Conservation (phyloP, 108 stramenopile species). For the Nitzschia putrida region DNA sequence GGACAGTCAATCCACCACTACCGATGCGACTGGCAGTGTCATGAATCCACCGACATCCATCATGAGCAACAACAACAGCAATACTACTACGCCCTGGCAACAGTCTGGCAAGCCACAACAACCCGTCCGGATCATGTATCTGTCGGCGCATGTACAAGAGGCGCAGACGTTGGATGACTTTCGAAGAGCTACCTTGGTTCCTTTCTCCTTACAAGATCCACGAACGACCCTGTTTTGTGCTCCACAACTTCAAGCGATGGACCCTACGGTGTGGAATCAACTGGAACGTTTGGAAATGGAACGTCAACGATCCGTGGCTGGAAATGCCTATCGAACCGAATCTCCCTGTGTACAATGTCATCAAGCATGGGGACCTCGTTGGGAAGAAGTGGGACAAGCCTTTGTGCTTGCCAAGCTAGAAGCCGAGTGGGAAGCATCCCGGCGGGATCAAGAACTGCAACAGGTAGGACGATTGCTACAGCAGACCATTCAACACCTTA, state of each 20-base stretch:
- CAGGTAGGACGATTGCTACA: constrained; percentile 2
- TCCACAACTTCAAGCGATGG: constrained; percentile 41
- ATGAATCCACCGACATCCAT: background rate
- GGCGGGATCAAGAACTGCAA: constrained; percentile 13
- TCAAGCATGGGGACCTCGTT: constrained; percentile 54
- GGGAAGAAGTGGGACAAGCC: constrained; percentile 59
- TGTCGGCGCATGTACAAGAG: constrained; percentile 64
- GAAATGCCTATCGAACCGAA: constrained; percentile 51
- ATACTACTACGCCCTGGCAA: constrained; percentile 26
- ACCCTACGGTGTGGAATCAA: constrained; percentile 29
- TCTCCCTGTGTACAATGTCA: constrained; percentile 42
- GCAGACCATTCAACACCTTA: constrained; percentile 6
- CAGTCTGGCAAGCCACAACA: constrained; percentile 27
- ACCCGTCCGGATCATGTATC: constrained; percentile 50
- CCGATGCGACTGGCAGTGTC: constrained; percentile 26
- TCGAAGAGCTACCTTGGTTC: constrained; percentile 40
- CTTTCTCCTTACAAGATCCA: constrained; percentile 24
- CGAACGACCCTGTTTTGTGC: constrained; percentile 40
- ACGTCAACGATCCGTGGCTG: constrained; percentile 25
- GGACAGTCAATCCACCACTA: constrained; percentile 23
- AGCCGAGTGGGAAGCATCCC: constrained; percentile 23
- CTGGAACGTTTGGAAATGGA: constrained; percentile 42
- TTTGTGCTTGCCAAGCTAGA: constrained; percentile 49
- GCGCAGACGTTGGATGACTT: constrained; percentile 54
- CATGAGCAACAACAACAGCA: constrained; percentile 1